These are phyloP conservation scores for Rhododendron molle DNA, from an alignment of 148 eudicot genomes.

Conservation along the genomic window DNA sequence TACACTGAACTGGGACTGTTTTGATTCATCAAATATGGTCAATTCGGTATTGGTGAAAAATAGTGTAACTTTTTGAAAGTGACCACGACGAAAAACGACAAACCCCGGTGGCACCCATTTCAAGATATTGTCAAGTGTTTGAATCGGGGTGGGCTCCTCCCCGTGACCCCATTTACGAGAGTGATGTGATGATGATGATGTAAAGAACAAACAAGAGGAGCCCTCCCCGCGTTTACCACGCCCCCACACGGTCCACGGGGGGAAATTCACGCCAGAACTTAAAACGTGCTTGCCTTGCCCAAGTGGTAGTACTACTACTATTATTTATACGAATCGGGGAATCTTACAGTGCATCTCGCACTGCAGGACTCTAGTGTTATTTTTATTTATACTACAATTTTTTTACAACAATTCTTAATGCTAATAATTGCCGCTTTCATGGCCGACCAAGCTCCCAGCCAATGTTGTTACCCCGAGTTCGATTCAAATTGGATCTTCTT, in stretches of 20 bases:
- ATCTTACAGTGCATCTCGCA: too few relatives aligned
- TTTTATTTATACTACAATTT: too few relatives aligned
- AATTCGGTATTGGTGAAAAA: not conserved
- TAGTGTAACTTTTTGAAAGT: not conserved
- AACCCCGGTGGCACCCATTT: not conserved
- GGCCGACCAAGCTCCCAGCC: too few relatives aligned
- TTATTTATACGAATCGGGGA: too few relatives aligned
- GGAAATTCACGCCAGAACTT: not conserved
- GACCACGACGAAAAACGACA: not conserved
- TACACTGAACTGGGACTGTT: not conserved
- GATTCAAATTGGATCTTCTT: too few relatives aligned
- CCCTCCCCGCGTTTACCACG: not conserved
- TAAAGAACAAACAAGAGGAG: not conserved
- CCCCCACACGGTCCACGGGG: not conserved
- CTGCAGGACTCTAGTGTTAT: too few relatives aligned
- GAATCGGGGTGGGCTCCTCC: not conserved
- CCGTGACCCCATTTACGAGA: not conserved
- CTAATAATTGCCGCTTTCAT: too few relatives aligned
- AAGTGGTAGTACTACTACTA: not conserved
- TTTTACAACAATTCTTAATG: too few relatives aligned
- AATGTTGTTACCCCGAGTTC: too few relatives aligned
- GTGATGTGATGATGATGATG: not conserved
- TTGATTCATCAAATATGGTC: not conserved
- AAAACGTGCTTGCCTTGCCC: not conserved
- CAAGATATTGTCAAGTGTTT: not conserved